A percentile compares a stretch with the other conserved stretches of the same genome.
These are phyloP conservation scores for Clavispora asparagi DNA, from an alignment of 805 yeast species.

Conservation along the genomic window DNA sequence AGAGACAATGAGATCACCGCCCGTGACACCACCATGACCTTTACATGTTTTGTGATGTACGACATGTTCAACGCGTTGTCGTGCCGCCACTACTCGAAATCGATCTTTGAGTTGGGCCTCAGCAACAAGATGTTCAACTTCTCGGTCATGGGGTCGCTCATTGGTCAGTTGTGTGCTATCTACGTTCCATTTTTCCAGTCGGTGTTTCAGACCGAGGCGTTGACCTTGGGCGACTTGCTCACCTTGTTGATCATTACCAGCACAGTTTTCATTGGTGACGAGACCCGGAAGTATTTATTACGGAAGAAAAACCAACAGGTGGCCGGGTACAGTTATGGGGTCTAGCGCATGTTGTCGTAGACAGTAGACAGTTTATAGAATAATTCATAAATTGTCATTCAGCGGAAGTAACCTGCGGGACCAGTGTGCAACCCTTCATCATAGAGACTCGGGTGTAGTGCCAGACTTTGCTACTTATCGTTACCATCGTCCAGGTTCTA, in stretches of 20 bases:
- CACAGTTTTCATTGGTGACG: conserved; percentile 83
- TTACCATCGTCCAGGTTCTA: too few species aligned
- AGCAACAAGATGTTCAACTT: conserved; percentile 86
- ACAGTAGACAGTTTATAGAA: neutral
- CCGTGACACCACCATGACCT: conserved; percentile 98
- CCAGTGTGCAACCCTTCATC: too few species aligned
- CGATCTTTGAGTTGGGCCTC: conserved; percentile 77
- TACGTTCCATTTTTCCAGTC: conserved; percentile 90
- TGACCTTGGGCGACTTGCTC: conserved; percentile 62
- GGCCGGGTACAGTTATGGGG: conserved; percentile 12
- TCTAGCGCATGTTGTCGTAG: neutral
- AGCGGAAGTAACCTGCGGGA: too few species aligned
- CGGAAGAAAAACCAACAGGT: conserved; percentile 17
- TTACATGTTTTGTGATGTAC: conserved; percentile 90
- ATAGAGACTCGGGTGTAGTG: too few species aligned
- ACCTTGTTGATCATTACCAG: conserved; percentile 64
- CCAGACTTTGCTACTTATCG: too few species aligned
- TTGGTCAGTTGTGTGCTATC: conserved; percentile 91
- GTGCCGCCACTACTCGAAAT: conserved; percentile 84
- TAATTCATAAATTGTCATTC: neutral
- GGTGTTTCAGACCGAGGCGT: conserved; percentile 92
- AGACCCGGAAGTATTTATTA: conserved; percentile 54
- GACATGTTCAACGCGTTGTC: conserved; percentile 97
- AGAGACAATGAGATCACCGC: conserved; percentile 75
- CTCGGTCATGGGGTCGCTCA: conserved; percentile 81